Conservation (phyloP, 495 filamentous ascomycete species). For the Schizothecium vesticola region DNA sequence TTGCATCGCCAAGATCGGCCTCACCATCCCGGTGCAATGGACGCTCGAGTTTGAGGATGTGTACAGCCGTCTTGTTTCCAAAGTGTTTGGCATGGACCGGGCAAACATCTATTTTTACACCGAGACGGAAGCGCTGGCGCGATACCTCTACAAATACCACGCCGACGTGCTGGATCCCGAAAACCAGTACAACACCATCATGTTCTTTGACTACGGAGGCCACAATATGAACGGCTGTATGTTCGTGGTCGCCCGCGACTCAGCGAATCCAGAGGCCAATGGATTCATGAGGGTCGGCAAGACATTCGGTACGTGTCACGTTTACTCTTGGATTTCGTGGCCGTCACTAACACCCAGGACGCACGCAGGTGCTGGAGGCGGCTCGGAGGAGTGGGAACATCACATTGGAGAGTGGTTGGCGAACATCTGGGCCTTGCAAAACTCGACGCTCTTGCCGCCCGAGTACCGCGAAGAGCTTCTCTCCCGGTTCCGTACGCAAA, state of each 20-base stretch:
- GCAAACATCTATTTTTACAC: neutral
- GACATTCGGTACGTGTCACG: conserved; percentile 4
- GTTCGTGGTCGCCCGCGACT: neutral
- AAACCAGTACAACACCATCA: neutral
- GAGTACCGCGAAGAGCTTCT: neutral
- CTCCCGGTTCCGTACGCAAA: neutral
- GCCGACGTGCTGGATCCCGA: neutral
- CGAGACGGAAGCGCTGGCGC: conserved; percentile 2
- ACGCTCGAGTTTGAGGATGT: conserved; percentile 6
- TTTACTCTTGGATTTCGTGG: no score
- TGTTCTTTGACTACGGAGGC: conserved; percentile 2
- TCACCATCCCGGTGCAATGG: conserved; percentile 1
- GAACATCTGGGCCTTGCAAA: no score
- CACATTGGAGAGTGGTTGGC: neutral
- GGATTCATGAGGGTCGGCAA: neutral
- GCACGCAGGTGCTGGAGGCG: neutral
- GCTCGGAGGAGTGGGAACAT: conserved; percentile 7
- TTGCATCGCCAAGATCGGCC: neutral
- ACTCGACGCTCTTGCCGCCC: neutral
- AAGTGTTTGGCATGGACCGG: neutral
- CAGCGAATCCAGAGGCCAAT: neutral
- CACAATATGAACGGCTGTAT: conserved; percentile 8
- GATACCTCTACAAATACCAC: neutral
- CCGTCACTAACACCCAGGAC: neutral
- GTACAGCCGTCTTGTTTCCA: neutral